Percentiles rank a stretch among this genome's conserved stretches.
Evolutionary conservation across 345 rosid genomes (phyloP).

Genomic region (Brassica rapa): DNA sequence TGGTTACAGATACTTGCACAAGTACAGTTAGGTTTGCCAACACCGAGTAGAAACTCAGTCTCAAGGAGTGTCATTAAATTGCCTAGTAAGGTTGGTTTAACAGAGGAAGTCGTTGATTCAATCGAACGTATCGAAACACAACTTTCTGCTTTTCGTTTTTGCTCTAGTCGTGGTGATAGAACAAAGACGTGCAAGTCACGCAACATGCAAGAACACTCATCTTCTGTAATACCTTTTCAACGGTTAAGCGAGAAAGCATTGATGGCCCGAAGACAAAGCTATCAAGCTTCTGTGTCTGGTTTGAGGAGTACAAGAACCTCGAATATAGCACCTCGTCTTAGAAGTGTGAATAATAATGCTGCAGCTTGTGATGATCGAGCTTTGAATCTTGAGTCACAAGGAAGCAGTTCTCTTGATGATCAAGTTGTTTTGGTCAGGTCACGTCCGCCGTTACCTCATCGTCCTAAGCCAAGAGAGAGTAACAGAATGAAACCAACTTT

Average conservation of each 20-base stretch:
- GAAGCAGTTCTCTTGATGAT: slow-evolving; percentile 9
- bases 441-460: slow-evolving; percentile 19
- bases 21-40: background rate
- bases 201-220: background rate
- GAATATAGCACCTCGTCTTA: background rate
- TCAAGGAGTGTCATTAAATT: background rate
- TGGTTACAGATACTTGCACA: background rate
- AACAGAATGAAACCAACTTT: slow-evolving; percentile 37
- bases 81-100: background rate
- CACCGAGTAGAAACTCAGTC: background rate
- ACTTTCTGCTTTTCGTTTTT: background rate
- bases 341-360: slow-evolving; percentile 7
- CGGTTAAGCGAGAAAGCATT: background rate
- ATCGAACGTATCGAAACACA: background rate
- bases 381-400: background rate
- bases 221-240: background rate
- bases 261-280: slow-evolving; percentile 22
- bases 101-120: background rate
- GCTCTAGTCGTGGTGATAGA: background rate
- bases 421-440: slow-evolving; percentile 13
- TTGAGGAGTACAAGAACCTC: slow-evolving; percentile 12
- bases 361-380: background rate
- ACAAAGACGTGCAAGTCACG: background rate
- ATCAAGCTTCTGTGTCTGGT: slow-evolving; percentile 2
- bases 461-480: slow-evolving; percentile 19